phyloP scores from a whole-genome alignment of 768 basidiomycete genomes.

The Termitomyces sp. region DNA sequence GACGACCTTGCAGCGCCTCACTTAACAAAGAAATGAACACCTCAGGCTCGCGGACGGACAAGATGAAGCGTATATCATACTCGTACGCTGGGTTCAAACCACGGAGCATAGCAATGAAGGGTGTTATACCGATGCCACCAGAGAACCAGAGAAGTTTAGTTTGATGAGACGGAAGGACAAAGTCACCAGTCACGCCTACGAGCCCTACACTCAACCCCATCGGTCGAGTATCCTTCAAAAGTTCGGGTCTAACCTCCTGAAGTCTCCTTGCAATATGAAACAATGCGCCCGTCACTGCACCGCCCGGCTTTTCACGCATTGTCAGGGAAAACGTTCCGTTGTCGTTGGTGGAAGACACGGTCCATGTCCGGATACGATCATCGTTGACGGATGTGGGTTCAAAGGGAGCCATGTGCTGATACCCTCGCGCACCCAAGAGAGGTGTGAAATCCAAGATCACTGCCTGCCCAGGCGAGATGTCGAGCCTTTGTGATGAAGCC shows the following conservation, averaged over 20 bases:
- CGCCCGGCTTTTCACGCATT: slow-evolving; percentile 49
- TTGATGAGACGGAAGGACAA: slow-evolving; percentile 25
- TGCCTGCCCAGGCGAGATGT: slow-evolving; percentile 44
- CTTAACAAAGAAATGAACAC: slow-evolving; percentile 40
- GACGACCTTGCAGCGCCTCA: slow-evolving; percentile 17
- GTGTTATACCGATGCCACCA: slow-evolving; percentile 62
- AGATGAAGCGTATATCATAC: slow-evolving; percentile 39
- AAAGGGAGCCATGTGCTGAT: slow-evolving; percentile 46
- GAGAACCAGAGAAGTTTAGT: slow-evolving; percentile 50
- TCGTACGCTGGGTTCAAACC: slow-evolving; percentile 5
- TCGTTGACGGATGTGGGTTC: slow-evolving; percentile 47
- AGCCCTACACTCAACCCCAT: slow-evolving; percentile 39
- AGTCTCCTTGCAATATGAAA: slow-evolving; percentile 44
- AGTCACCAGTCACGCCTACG: slow-evolving; percentile 50
- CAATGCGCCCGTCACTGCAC: slow-evolving; percentile 51
- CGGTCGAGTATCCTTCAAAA: slow-evolving; percentile 32
- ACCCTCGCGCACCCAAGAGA: slow-evolving; percentile 40
- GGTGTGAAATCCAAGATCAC: slow-evolving; percentile 49
- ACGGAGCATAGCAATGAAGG: slow-evolving; percentile 51
- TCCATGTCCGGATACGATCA: slow-evolving; percentile 64
- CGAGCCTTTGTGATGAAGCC: slow-evolving; percentile 27
- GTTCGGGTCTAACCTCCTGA: slow-evolving; percentile 30
- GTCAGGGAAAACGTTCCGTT: slow-evolving; percentile 38
- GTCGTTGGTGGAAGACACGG: slow-evolving; percentile 38
- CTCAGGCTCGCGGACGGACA: slow-evolving; percentile 52